Percentiles rank a stretch among this genome's conserved stretches.
phyloP scores from a whole-genome alignment of 2,329 filamentous ascomycete species.

The Beauveria brongniartii region DNA sequence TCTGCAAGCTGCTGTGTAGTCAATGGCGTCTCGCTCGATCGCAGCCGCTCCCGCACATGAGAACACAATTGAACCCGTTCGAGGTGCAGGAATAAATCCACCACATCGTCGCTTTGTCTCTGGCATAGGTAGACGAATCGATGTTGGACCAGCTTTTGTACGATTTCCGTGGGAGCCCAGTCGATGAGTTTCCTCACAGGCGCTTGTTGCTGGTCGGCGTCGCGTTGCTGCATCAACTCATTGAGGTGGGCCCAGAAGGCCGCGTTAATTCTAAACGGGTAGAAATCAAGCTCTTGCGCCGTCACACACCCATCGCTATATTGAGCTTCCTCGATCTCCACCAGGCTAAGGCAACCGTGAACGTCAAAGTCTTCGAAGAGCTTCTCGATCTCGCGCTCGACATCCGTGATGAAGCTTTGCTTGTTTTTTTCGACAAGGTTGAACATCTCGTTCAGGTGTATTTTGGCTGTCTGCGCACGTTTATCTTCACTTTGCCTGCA shows the following conservation, averaged over 20 bases:
- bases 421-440: not conserved
- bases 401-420: too few species aligned
- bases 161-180: not conserved
- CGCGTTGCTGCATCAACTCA: not conserved
- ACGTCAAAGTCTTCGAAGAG: not conserved
- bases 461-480: too few species aligned
- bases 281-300: fast-evolving
- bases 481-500: too few species aligned
- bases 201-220: not conserved
- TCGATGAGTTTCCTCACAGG: not conserved
- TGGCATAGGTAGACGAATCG: fast-evolving
- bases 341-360: not conserved
- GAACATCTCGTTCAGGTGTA: not conserved
- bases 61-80: not conserved
- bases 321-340: not conserved
- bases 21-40: not conserved
- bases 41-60: not conserved
- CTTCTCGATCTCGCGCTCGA: too few species aligned
- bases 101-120: not conserved
- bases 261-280: not conserved
- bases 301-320: not conserved
- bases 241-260: not conserved
- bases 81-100: not conserved
- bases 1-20: not conserved
- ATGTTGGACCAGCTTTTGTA: not conserved